Base-by-base conservation (phyloP, 2,329 filamentous ascomycete species). In the Fusarium tupiense region DNA sequence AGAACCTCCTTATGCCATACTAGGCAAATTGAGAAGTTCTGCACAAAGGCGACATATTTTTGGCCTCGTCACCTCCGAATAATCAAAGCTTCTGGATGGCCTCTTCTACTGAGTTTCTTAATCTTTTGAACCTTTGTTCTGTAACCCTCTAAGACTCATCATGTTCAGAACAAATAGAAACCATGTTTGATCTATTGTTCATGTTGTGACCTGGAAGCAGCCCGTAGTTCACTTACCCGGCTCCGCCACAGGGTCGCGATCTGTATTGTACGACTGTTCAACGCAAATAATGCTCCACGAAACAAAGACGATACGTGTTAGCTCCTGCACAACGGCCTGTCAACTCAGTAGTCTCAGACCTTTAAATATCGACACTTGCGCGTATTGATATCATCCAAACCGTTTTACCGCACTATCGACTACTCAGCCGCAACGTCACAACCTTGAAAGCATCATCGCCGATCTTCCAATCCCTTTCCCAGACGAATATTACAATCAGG, bases 381-480 rank as follows among this genome's bases (percentile, higher is more conserved):
- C 10, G 5, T 8, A 19, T 29, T 5, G 2, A 22, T 26, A 12
- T n/a, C 7, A 2, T 12, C 14, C 10, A 38, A 8, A 16, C 20
- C 3, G 2, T 8, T 24, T 26, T 8, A 24, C 1, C 8, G 24
- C 8, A 13, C 14, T 29, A 11, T 38, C 12, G 8, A 17, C 24
- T 10, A 2, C 6, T 11, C 19, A 38, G 10, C 10, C 19, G 13
- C 7, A 11, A 50, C 14, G 7, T 4, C 10, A 2, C 14, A 26
- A 47, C 3, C 7, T 26, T 24, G 17, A 9, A 12, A 12, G 7
- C 6, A 12, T 26, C 17, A 6, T 22, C 46, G 8, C 9, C 9
- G 22, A 26, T 0, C 33, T 5, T 29, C 8, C 0, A 5, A 6
- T 4, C 2, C 20, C 10, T n/a, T 8, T 29, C n/a, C 1, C 3